Conservation (phyloP, 2,329 filamentous ascomycete species). For the Claviceps fusiformis region DNA sequence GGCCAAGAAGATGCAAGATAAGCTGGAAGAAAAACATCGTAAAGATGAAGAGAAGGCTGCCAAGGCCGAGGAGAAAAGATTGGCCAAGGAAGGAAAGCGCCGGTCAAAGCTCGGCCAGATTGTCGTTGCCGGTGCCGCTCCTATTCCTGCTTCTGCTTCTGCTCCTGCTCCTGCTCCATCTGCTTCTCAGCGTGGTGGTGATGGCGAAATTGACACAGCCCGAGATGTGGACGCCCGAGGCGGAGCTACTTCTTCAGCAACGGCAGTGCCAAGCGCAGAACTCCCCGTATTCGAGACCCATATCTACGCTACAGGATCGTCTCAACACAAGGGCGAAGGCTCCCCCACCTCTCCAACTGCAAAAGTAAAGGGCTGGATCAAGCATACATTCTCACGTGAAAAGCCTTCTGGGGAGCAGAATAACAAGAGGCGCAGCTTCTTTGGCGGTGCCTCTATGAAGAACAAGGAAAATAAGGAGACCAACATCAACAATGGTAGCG, state of each 20-base stretch:
- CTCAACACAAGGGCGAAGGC: constrained; percentile 7
- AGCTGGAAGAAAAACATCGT: constrained; percentile 6
- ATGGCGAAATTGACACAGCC: constrained; percentile 4
- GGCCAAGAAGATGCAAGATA: constrained; percentile 12
- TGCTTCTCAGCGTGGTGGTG: constrained; percentile 5
- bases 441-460: constrained; percentile 36
- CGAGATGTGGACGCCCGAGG: constrained; percentile 6
- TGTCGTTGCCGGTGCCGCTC: neutral
- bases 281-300: neutral
- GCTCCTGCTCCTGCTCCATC: neutral
- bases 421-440: constrained; percentile 27
- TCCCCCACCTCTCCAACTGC: constrained; percentile 19
- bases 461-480: constrained; percentile 26
- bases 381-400: constrained; percentile 34
- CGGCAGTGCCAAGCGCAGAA: neutral
- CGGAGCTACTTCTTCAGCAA: neutral
- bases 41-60: constrained; percentile 31
- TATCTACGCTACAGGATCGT: constrained; percentile 4
- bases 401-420: constrained; percentile 26
- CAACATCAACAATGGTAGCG: constrained; percentile 30
- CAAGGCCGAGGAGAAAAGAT: constrained; percentile 39
- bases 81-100: constrained; percentile 29
- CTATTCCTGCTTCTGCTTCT: neutral
- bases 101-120: constrained; percentile 20
- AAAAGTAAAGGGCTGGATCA: constrained; percentile 42